These are phyloP conservation scores for Rhododendron kiyosumense DNA, from an alignment of 148 eudicot species.

Conservation along the genomic window DNA sequence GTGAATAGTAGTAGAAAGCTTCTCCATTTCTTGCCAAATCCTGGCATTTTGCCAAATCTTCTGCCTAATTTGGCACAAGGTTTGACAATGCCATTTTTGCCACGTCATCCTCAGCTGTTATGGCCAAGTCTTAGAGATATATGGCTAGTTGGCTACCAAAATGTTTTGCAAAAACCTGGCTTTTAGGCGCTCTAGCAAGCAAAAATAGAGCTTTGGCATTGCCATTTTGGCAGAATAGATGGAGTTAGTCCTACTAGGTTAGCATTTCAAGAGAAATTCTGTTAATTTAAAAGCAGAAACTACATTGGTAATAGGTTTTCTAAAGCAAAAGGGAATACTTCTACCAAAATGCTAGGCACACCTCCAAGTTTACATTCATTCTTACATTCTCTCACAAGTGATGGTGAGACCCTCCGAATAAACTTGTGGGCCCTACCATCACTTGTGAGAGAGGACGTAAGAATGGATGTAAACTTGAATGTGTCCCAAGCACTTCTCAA, in stretches of 20 bases:
- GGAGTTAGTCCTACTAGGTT: neutral
- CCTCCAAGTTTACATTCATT: too few species aligned
- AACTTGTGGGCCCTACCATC: too few species aligned
- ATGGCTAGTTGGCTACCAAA: neutral
- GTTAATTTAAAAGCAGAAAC: neutral
- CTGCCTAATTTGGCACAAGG: neutral
- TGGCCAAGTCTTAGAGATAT: neutral
- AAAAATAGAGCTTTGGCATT: neutral
- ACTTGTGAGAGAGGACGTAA: too few species aligned
- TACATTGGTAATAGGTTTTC: too few species aligned
- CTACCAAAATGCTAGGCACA: too few species aligned
- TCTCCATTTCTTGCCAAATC: neutral
- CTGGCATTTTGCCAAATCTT: neutral
- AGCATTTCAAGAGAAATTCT: neutral
- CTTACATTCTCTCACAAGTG: too few species aligned
- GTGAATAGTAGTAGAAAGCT: neutral
- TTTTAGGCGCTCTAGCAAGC: neutral
- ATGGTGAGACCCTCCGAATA: too few species aligned
- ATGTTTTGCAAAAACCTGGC: neutral
- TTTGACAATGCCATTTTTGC: neutral
- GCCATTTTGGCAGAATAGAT: neutral
- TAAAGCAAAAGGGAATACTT: neutral
- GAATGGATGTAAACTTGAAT: too few species aligned
- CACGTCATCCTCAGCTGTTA: neutral
- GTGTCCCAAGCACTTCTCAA: too few species aligned